Evolutionary conservation across 192 early-diverging fungal species (phyloP).

Genomic region (Gaertneriomyces semiglobifer): DNA sequence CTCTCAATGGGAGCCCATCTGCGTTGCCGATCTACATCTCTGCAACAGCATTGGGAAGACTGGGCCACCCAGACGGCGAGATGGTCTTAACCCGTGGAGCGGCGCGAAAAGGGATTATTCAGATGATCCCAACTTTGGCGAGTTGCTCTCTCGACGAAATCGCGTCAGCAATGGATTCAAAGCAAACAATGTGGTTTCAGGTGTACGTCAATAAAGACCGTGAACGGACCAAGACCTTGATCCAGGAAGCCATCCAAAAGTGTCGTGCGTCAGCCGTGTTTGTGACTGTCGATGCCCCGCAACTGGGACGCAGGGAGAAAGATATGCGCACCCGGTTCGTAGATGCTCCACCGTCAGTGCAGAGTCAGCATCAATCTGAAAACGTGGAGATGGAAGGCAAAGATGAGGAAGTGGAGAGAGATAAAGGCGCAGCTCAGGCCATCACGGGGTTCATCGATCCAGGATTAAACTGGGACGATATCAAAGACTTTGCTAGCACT

Average conservation of each 20-base stretch:
- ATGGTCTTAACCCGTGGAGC: constrained; percentile 60
- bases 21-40: constrained; percentile 54
- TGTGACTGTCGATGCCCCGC: constrained; percentile 80
- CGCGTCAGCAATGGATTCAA: constrained; percentile 29
- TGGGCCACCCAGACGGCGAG: constrained; percentile 76
- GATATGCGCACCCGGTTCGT: constrained; percentile 76
- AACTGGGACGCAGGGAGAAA: constrained; percentile 68
- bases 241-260: constrained; percentile 2
- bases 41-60: constrained; percentile 53
- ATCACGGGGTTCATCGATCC: constrained; percentile 82
- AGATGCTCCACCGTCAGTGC: constrained; percentile 44
- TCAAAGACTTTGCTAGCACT: constrained; percentile 81
- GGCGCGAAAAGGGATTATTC: constrained; percentile 54
- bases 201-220: constrained; percentile 49
- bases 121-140: constrained; percentile 77
- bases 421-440: constrained; percentile 62
- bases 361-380: constrained; percentile 29
- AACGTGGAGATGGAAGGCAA: constrained; percentile 31
- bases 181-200: constrained; percentile 53
- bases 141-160: constrained; percentile 62
- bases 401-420: constrained; percentile 36
- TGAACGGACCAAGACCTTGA: not conserved
- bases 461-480: constrained; percentile 79
- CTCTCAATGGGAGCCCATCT: constrained; percentile 33
- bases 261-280: constrained; percentile 55